Base-by-base conservation (phyloP, 805 yeast species). In the Wickerhamia fluorescens region DNA sequence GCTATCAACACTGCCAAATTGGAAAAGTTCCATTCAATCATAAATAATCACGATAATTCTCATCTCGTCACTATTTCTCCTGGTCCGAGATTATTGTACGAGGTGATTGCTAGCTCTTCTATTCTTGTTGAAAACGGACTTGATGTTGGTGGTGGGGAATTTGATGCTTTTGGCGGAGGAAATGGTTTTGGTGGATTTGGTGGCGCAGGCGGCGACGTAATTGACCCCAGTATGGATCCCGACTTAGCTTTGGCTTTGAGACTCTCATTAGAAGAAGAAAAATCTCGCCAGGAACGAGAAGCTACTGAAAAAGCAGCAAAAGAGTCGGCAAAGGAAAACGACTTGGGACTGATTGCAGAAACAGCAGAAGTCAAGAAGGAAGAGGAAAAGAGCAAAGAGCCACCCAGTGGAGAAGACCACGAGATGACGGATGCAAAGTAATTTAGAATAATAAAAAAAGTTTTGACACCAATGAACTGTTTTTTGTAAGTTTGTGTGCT, bases 171-270 rank as follows among this genome's bases (percentile, higher is more conserved):
- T 28, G 65, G 57, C 15, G 71, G 56, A 16, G 27, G 31, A 13
- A n/a, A n/a, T n/a, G 40, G 30, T 17, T 30, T 20, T 5, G 26
- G 22, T 22, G 70, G 58, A n/a, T 45, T 46, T 20, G 59, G 56
- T 9, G 68, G 60, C 14, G 55, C 45, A 27, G 69, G 65, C 35
- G 20, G 20, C 20, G 57, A 50, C 27, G 35, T 52, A 27, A 50
- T 62, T 22, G 97, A 89, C 56, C 89, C 95, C 18, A 77, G 78
- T 41, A 81, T 86, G 76, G 98, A 92, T 47, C 97, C 97, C 18
- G 98, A 92, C 58, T 73, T 92, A 51, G 98, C 97, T 0, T 68
- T 92, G 67, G 98, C 97, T 1, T 72, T 92, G 47, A 77, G 97
- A 51, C 67, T 92, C 56, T 89, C 97, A 1, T 67, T 92, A 47